Evolutionary conservation across 2,329 filamentous ascomycete species (phyloP).

Genomic region (Stachybotrys echinatus): DNA sequence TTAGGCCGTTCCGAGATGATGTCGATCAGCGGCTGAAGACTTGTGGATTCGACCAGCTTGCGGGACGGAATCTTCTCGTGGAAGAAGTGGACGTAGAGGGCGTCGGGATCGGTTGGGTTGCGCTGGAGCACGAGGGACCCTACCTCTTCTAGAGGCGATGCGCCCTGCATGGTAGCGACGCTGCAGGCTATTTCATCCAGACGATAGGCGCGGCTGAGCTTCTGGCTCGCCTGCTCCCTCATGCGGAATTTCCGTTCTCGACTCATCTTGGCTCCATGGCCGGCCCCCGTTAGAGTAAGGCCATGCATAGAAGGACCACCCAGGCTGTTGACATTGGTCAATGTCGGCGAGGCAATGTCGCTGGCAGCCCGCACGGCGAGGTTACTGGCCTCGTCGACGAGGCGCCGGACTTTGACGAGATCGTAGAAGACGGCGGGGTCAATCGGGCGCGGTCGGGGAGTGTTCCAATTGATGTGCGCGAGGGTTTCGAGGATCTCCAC

Average conservation of each 20-base stretch:
- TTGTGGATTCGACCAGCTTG: conserved; percentile 67
- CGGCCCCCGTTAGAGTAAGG: conserved; percentile 35
- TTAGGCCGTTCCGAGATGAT: conserved; percentile 60
- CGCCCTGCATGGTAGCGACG: conserved; percentile 77
- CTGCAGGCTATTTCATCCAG: conserved; percentile 80
- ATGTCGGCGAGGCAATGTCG: conserved; percentile 60
- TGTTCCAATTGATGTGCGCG: conserved; percentile 74
- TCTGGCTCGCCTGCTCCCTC: conserved; percentile 73
- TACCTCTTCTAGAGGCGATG: conserved; percentile 72
- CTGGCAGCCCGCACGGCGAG: conserved; percentile 73
- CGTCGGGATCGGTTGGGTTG: conserved; percentile 62
- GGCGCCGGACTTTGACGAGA: conserved; percentile 72
- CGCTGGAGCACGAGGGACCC: conserved; percentile 68
- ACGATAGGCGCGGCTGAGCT: conserved; percentile 71
- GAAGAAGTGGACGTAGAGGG: conserved; percentile 88
- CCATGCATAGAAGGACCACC: conserved; percentile 10
- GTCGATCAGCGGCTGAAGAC: conserved; percentile 59
- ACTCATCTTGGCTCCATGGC: conserved; percentile 62
- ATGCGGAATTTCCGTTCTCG: conserved; percentile 73
- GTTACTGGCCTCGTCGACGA: conserved; percentile 75
- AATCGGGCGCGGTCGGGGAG: conserved; percentile 69
- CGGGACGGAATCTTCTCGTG: conserved; percentile 82
- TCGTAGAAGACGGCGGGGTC: conserved; percentile 81
- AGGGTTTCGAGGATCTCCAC: conserved; percentile 74
- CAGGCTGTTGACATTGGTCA: conserved; percentile 49